A percentile compares a stretch with the other conserved stretches of the same genome.
Conservation (phyloP, 306 rosid genomes). For the Mimosa pudica region DNA sequence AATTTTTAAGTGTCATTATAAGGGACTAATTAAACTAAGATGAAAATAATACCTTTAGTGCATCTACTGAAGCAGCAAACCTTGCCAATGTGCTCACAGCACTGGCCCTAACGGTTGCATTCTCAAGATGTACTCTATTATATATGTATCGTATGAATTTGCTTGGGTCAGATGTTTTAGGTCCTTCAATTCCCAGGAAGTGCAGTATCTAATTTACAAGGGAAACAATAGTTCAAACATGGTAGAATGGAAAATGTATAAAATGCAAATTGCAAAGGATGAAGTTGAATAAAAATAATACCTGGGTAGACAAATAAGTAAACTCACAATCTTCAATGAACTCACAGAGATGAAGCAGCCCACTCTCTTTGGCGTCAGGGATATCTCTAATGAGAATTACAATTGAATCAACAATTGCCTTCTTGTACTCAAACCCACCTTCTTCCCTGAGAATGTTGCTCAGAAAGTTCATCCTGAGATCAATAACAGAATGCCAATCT, state of each 20-base stretch:
- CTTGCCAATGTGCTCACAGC: constrained; percentile 99
- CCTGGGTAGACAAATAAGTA: constrained; percentile 99
- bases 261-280: constrained; percentile 14
- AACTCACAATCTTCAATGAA: constrained; percentile 98
- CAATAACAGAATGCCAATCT: constrained; percentile 26
- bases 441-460: constrained; percentile 98
- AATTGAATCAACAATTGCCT: constrained; percentile 97
- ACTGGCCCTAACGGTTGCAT: constrained; percentile 94
- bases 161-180: constrained; percentile 96
- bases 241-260: constrained; percentile 27
- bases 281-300: constrained; percentile 38
- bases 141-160: constrained; percentile 90
- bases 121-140: constrained; percentile 98
- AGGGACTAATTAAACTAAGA: constrained; percentile 11
- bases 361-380: constrained; percentile 93
- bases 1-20: background rate
- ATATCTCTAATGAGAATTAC: constrained; percentile 94
- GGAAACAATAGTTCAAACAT: constrained; percentile 23
- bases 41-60: constrained; percentile 63
- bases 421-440: constrained; percentile 98
- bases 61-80: constrained; percentile 91
- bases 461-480: constrained; percentile 89
- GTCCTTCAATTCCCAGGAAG: constrained; percentile 97
- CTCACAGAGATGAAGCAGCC: constrained; percentile 98
- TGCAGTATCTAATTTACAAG: constrained; percentile 77